Conservation (phyloP, 352 stramenopile species). For the Globisporangium recalcitrans region DNA sequence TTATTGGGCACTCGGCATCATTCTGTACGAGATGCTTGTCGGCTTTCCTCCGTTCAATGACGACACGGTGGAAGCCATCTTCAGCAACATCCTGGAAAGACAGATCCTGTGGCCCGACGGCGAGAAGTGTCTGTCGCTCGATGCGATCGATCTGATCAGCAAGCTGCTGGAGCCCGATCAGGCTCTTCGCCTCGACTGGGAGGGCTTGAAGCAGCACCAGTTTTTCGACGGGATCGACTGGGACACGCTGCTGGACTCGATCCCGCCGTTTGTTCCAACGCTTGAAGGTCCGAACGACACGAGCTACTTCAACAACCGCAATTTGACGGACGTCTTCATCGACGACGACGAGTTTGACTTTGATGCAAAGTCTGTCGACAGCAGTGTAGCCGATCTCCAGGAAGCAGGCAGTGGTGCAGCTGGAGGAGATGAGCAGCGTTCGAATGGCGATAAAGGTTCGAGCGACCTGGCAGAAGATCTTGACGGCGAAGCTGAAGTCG, state of each 20-base stretch:
- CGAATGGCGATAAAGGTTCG: conserved; percentile 4
- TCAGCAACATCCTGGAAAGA: conserved; percentile 78
- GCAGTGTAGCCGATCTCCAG: background rate
- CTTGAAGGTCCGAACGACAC: conserved; percentile 84
- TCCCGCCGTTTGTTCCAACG: conserved; percentile 83
- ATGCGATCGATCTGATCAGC: conserved; percentile 83
- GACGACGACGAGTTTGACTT: conserved; percentile 76
- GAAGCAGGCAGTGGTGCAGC: background rate
- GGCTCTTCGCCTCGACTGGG: conserved; percentile 56
- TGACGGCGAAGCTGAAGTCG: background rate
- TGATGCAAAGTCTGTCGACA: conserved; percentile 35
- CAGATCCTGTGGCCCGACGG: conserved; percentile 86
- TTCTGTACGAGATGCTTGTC: conserved; percentile 87
- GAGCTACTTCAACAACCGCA: conserved; percentile 89
- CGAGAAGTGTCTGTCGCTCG: conserved; percentile 79
- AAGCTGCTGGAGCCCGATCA: conserved; percentile 67
- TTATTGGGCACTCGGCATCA: conserved; percentile 90
- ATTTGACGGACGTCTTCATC: conserved; percentile 83
- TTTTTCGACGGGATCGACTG: conserved; percentile 83
- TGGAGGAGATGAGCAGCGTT: conserved; percentile 4
- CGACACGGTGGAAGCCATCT: conserved; percentile 85
- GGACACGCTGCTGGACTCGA: conserved; percentile 71
- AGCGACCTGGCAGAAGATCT: background rate
- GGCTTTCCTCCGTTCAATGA: conserved; percentile 88
- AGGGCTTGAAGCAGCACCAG: conserved; percentile 51